Conservation (phyloP, 768 basidiomycete species). For the Gautieria morchelliformis region DNA sequence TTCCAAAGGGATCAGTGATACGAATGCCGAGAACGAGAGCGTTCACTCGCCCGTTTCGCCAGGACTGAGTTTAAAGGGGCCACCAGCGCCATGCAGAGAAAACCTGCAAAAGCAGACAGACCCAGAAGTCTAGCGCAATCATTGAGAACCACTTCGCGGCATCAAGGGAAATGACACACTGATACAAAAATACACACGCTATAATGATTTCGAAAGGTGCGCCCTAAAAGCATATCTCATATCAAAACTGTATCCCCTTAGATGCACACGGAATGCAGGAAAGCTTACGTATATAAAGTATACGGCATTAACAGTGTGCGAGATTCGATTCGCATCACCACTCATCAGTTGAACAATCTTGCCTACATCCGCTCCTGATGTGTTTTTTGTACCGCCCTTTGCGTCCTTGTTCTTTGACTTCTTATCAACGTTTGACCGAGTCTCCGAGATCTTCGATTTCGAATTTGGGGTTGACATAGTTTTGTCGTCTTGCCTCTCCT, state of each 20-base stretch:
- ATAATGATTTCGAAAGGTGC: constrained; percentile 74
- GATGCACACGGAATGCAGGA: not conserved
- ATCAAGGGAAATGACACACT: constrained; percentile 30
- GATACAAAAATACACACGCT: constrained; percentile 65
- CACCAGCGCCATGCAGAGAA: constrained; percentile 53
- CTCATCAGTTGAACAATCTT: constrained; percentile 90
- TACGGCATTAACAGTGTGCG: constrained; percentile 41
- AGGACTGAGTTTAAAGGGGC: constrained; percentile 67
- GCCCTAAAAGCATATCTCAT: constrained; percentile 8
- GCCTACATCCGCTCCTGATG: constrained; percentile 75
- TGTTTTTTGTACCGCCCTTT: constrained; percentile 39
- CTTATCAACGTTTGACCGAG: not conserved
- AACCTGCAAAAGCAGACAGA: constrained; percentile 65
- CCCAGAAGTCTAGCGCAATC: constrained; percentile 42
- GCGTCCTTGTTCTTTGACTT: constrained; percentile 16
- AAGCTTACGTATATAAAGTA: constrained; percentile 64
- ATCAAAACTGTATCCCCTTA: not conserved
- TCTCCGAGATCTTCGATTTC: not conserved
- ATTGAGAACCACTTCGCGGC: no score
- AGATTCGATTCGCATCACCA: constrained; percentile 56
- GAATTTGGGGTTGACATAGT: not conserved
- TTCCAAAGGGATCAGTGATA: not conserved
- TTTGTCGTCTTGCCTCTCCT: constrained; percentile 4
- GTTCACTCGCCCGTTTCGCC: constrained; percentile 36
- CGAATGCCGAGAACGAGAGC: not conserved